These are phyloP conservation scores for Melampsora larici-populina DNA, from an alignment of 1,284 basidiomycete species.

Conservation along the genomic window DNA sequence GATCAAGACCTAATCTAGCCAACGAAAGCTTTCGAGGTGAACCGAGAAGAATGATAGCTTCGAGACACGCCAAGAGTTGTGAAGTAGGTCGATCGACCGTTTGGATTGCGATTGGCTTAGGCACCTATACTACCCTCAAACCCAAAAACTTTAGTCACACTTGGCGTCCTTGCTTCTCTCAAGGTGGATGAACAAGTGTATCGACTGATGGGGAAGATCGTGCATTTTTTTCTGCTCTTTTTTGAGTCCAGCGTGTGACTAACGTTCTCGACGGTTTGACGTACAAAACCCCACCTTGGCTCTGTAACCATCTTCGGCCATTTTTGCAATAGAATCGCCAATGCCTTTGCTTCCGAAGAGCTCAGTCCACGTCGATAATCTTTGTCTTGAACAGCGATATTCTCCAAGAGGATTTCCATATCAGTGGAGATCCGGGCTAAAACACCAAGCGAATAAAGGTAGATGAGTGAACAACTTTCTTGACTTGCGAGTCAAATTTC, in stretches of 20 bases:
- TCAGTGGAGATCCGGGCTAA: neutral
- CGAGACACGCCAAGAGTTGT: neutral
- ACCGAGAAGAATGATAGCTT: neutral
- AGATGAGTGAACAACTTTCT: neutral
- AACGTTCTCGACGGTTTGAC: neutral
- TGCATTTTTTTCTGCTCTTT: neutral
- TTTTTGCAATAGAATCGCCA: neutral
- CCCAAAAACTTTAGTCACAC: too few species aligned
- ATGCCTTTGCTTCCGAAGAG: neutral
- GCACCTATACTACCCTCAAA: neutral
- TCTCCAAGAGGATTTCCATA: neutral
- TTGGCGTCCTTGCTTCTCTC: too few species aligned
- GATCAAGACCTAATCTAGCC: neutral
- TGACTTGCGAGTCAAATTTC: neutral
- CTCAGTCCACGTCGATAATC: neutral
- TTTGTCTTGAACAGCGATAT: neutral
- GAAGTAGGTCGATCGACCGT: conserved; percentile 1
- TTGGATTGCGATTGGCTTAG: neutral
- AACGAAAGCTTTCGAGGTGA: neutral
- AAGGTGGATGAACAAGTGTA: too few species aligned
- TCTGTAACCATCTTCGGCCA: neutral
- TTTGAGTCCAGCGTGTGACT: neutral
- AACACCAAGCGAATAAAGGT: neutral
- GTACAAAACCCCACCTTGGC: neutral
- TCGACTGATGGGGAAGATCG: too few species aligned